Conservation (phyloP, 2,329 filamentous ascomycete species). For the Niveomyces coronatus region DNA sequence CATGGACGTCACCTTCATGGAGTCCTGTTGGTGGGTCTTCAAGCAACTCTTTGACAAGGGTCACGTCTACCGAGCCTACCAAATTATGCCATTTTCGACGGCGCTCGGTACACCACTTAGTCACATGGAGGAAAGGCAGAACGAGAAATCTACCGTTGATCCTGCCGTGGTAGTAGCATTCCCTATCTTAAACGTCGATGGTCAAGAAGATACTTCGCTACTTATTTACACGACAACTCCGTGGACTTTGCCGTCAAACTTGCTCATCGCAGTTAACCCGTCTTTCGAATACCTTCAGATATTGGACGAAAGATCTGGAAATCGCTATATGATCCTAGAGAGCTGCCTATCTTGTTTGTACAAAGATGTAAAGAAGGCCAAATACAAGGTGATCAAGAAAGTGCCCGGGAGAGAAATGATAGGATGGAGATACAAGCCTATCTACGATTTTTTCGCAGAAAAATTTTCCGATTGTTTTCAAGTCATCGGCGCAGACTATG, state of each 20-base stretch:
- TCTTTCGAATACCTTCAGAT: constrained; percentile 85
- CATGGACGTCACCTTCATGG: constrained; percentile 94
- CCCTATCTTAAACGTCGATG: constrained; percentile 65
- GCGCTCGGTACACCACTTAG: constrained; percentile 80
- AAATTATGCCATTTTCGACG: constrained; percentile 93
- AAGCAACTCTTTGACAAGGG: constrained; percentile 87
- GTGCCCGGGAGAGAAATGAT: constrained; percentile 76
- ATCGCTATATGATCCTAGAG: constrained; percentile 78
- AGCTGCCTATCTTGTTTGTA: constrained; percentile 73
- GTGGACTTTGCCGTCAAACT: constrained; percentile 74
- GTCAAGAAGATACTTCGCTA: no score
- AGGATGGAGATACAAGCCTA: constrained; percentile 79
- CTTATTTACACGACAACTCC: constrained; percentile 88
- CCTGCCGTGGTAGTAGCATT: constrained; percentile 85
- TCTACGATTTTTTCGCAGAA: constrained; percentile 84
- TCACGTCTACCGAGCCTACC: constrained; percentile 79
- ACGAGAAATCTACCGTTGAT: constrained; percentile 88
- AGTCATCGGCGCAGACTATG: constrained; percentile 75
- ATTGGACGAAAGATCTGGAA: constrained; percentile 68
- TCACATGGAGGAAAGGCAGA: constrained; percentile 89
- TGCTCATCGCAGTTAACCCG: constrained; percentile 66
- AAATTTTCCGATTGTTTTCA: constrained; percentile 80
- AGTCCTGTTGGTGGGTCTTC: constrained; percentile 94
- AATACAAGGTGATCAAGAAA: constrained; percentile 73
- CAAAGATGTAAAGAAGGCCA: constrained; percentile 92